phyloP scores from a whole-genome alignment of 176 grass and related monocot genomes.

The Puya raimondii region DNA sequence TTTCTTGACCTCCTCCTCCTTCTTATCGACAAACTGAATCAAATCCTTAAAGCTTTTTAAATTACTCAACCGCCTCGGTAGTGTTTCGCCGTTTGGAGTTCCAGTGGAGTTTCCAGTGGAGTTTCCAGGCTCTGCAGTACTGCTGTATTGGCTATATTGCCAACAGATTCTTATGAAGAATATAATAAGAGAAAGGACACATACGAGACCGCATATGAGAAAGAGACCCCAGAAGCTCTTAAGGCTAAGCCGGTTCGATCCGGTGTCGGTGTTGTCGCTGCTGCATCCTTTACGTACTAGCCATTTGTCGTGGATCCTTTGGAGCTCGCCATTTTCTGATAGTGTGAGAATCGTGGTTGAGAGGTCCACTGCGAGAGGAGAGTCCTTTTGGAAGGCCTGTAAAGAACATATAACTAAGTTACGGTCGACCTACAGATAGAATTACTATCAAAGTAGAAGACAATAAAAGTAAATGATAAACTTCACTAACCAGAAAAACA shows the following conservation, averaged over 20 bases:
- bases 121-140: background rate
- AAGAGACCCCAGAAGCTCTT: slow-evolving; percentile 85
- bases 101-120: too few relatives aligned
- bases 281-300: slow-evolving; percentile 30
- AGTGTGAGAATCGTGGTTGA: slow-evolving; percentile 81
- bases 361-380: slow-evolving; percentile 62
- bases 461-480: too few relatives aligned
- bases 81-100: background rate
- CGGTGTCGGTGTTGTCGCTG: slow-evolving; percentile 31
- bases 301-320: slow-evolving; percentile 76
- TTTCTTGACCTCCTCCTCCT: slow-evolving; percentile 38
- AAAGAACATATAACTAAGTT: slow-evolving; percentile 1
- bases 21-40: slow-evolving; percentile 57
- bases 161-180: slow-evolving; percentile 45
- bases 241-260: slow-evolving; percentile 42
- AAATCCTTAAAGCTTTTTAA: slow-evolving; percentile 52
- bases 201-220: slow-evolving; percentile 59
- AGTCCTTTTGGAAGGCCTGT: slow-evolving; percentile 90
- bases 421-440: background rate
- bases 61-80: slow-evolving; percentile 5
- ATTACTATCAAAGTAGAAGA: background rate
- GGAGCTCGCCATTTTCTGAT: slow-evolving; percentile 76
- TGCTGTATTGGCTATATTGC: slow-evolving; percentile 40
- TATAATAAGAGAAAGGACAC: slow-evolving; percentile 31
- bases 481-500: background rate